Conservation (phyloP, 164 flowering plant genomes). For the Piper longum region DNA sequence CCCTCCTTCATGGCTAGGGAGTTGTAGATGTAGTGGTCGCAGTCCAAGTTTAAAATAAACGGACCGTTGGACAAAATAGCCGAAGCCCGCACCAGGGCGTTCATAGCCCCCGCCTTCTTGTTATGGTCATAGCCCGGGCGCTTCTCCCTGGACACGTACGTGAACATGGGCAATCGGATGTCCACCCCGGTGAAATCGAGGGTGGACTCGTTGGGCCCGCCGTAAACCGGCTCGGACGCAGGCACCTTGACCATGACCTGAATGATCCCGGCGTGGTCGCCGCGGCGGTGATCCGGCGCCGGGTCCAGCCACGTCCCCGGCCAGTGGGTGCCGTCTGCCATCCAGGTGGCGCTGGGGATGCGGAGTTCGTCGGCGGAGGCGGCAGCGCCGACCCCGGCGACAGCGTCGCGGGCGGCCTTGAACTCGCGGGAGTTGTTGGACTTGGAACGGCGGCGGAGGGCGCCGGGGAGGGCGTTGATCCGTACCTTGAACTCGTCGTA, state of each 20-base stretch:
- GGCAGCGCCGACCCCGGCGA: conserved; percentile 15
- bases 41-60: conserved; percentile 34
- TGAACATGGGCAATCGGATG: conserved; percentile 31
- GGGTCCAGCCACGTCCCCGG: conserved; percentile 68
- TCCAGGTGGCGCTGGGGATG: conserved; percentile 52
- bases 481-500: conserved; percentile 80
- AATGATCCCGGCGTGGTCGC: conserved; percentile 77
- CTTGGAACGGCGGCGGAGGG: conserved; percentile 32
- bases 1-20: conserved; percentile 27
- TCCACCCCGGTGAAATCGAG: conserved; percentile 28
- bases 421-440: conserved; percentile 34
- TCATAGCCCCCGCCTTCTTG: conserved; percentile 43
- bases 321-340: conserved; percentile 92
- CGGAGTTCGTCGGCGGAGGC: too few species aligned
- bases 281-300: conserved; percentile 42
- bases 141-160: conserved; percentile 31
- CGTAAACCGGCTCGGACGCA: conserved; percentile 11
- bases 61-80: conserved; percentile 39
- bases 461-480: conserved; percentile 64
- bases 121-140: conserved; percentile 34
- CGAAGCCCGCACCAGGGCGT: conserved; percentile 31
- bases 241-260: conserved; percentile 51
- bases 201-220: conserved; percentile 12
- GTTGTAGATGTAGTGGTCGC: conserved; percentile 36
- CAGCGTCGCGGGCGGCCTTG: conserved; percentile 21